Conservation (phyloP, 495 filamentous ascomycete species). For the Tuber aestivum region DNA sequence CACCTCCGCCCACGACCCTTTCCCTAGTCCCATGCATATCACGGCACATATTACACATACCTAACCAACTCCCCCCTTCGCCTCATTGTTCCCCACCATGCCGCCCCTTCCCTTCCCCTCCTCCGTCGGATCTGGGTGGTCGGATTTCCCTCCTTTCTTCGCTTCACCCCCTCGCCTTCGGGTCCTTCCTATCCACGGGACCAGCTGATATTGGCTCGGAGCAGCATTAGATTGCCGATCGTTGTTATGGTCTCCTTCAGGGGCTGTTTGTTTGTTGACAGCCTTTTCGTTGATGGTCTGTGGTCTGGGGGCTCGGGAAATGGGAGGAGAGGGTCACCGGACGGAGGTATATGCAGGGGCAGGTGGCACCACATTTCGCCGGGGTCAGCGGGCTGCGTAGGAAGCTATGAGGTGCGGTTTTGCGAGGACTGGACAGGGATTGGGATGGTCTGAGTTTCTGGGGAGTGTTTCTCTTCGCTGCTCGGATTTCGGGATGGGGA, state of each 20-base stretch:
- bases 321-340: background rate
- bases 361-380: background rate
- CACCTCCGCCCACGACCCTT: too few species aligned
- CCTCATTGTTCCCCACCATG: conserved; percentile 21
- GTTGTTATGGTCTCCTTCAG: background rate
- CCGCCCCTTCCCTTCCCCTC: conserved; percentile 17
- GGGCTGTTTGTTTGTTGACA: background rate
- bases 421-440: background rate
- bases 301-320: background rate
- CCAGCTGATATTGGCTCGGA: background rate
- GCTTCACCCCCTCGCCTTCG: background rate
- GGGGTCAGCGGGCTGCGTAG: background rate
- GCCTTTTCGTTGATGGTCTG: background rate
- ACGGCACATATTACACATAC: background rate
- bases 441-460: background rate
- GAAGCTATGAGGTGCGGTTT: background rate
- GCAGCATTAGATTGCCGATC: too few species aligned
- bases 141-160: background rate
- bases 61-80: background rate
- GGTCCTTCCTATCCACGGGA: background rate
- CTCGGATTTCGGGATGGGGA: background rate
- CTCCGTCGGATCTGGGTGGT: conserved; percentile 10
- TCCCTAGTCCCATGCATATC: too few species aligned
- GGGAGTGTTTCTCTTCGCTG: background rate
- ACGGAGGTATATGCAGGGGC: background rate